Percentiles rank a stretch among this genome's conserved stretches.
phyloP scores from a whole-genome alignment of 2,329 filamentous ascomycete species.

The Camptophora hylomeconis region DNA sequence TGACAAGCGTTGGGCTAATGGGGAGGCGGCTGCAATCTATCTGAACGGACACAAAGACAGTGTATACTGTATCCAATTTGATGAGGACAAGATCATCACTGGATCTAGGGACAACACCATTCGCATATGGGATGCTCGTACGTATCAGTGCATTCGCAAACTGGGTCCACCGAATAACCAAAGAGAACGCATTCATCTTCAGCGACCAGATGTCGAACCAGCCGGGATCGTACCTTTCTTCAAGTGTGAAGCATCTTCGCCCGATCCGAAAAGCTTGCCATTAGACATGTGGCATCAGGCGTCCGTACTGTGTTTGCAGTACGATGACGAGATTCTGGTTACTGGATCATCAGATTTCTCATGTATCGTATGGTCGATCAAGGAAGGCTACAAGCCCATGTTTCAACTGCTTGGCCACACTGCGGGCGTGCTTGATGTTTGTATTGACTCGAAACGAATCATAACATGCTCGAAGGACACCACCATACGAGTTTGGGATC shows the following conservation, averaged over 20 bases:
- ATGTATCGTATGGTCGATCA: conserved; percentile 83
- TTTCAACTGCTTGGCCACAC: conserved; percentile 65
- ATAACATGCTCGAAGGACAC: conserved; percentile 95
- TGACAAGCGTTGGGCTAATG: conserved; percentile 65
- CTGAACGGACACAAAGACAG: conserved; percentile 89
- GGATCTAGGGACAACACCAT: conserved; percentile 93
- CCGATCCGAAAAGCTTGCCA: conserved; percentile 21
- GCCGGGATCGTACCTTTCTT: conserved; percentile 30
- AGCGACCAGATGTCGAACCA: conserved; percentile 31
- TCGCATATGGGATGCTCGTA: conserved; percentile 89
- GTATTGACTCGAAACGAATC: conserved; percentile 83
- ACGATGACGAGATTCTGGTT: conserved; percentile 82
- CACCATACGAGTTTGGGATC: conserved; percentile 89
- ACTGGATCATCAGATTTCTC: conserved; percentile 88
- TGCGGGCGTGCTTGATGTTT: conserved; percentile 84
- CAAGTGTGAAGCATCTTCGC: conserved; percentile 37
- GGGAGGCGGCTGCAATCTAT: conserved; percentile 70
- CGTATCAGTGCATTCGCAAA: conserved; percentile 69
- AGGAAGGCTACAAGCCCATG: conserved; percentile 64
- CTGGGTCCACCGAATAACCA: conserved; percentile 63
- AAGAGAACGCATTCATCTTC: conserved; percentile 38
- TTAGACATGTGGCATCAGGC: conserved; percentile 57
- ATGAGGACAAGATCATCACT: conserved; percentile 97
- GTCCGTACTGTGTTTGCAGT: conserved; percentile 89
- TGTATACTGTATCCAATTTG: conserved; percentile 96